These are phyloP conservation scores for Sicyos baderoa DNA, from an alignment of 306 rosid species.

Conservation along the genomic window DNA sequence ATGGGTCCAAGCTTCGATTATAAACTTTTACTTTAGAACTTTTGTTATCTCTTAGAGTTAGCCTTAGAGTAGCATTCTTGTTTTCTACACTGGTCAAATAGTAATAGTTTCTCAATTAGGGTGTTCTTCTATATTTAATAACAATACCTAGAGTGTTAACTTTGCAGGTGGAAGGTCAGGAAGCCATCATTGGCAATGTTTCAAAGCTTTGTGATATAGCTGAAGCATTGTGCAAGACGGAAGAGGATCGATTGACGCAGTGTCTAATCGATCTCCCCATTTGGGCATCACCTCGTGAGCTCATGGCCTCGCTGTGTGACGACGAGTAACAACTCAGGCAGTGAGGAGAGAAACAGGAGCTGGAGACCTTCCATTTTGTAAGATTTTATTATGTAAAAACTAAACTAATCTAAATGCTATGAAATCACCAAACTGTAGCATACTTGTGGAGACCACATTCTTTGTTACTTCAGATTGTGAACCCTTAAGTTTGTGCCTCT, in stretches of 20 bases:
- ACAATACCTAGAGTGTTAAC: not conserved
- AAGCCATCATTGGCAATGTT: constrained; percentile 13
- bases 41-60: not conserved
- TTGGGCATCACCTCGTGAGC: constrained; percentile 21
- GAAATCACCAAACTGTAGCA: not conserved
- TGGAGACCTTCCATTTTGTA: constrained; percentile 1
- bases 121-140: not conserved
- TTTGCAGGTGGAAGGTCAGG: constrained; percentile 20
- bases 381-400: not conserved
- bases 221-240: constrained; percentile 14
- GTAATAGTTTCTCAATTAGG: not conserved
- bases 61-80: not conserved
- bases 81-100: not conserved
- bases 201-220: constrained; percentile 23
- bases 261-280: constrained; percentile 21
- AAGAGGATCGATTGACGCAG: constrained; percentile 17
- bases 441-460: constrained; percentile 5
- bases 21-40: not conserved
- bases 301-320: constrained; percentile 19
- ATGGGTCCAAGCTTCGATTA: not conserved
- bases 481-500: not conserved
- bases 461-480: not conserved
- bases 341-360: not conserved
- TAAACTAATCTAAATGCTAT: not conserved
- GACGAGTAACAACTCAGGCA: not conserved